Conservation (phyloP, 2,329 filamentous ascomycete genomes). For the Xenoacremonium recifei region DNA sequence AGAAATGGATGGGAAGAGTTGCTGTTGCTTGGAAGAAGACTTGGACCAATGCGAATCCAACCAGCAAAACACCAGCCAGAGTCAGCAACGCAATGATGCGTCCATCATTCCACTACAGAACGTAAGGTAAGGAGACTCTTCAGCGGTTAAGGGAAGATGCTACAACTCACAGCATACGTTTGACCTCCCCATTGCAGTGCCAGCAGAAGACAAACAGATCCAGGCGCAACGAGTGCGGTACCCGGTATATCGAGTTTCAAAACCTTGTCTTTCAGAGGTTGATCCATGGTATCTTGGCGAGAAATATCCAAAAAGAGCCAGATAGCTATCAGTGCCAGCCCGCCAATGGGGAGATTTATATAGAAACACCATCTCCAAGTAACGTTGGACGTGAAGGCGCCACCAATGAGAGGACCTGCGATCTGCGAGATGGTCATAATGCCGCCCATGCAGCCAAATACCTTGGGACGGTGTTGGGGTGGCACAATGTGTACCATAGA, state of each 20-base stretch:
- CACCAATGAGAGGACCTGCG: slow-evolving; percentile 26
- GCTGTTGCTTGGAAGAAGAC: slow-evolving; percentile 33
- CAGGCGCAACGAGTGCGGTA: slow-evolving; percentile 53
- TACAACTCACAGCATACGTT: slow-evolving; percentile 26
- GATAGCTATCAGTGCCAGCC: slow-evolving; percentile 26
- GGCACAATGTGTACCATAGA: slow-evolving; percentile 31
- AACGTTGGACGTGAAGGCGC: slow-evolving; percentile 25
- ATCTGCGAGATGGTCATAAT: slow-evolving; percentile 40
- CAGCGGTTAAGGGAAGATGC: not conserved
- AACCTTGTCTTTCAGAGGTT: slow-evolving; percentile 36
- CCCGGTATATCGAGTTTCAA: slow-evolving; percentile 53
- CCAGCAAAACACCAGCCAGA: slow-evolving; percentile 37
- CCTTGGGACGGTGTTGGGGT: slow-evolving; percentile 33
- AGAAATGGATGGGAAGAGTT: slow-evolving; percentile 40
- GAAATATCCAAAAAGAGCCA: slow-evolving; percentile 19
- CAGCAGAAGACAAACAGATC: slow-evolving; percentile 44
- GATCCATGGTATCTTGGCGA: slow-evolving; percentile 13
- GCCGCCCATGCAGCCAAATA: slow-evolving; percentile 31
- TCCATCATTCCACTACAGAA: slow-evolving; percentile 37
- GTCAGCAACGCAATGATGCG: slow-evolving; percentile 45
- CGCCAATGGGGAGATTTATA: slow-evolving; percentile 35
- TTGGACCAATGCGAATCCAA: slow-evolving; percentile 40
- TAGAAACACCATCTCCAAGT: slow-evolving; percentile 38
- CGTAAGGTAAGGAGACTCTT: slow-evolving; percentile 24
- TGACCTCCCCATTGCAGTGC: slow-evolving; percentile 48